Base-by-base conservation (phyloP, 306 rosid species). In the Oemleria cerasiformis region DNA sequence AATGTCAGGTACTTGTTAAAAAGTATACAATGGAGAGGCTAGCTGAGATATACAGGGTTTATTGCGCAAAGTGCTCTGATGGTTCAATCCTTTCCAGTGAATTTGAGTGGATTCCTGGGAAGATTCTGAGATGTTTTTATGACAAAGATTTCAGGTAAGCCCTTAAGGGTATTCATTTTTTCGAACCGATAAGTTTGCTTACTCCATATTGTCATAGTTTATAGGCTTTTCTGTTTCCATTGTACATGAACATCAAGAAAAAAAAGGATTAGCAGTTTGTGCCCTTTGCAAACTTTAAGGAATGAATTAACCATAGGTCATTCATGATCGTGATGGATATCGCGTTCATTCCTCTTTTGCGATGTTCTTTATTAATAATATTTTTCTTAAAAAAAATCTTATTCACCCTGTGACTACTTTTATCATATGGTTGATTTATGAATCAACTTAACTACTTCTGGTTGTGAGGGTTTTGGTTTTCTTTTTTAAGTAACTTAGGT, bases 61-160 rank as follows among this genome's bases (percentile, higher is more conserved):
- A 78, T 74, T 89, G 96, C 65, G 58, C 87, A 86, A 88, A 83
- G 73, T 79, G 79, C 80, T 70, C 86, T 39, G 82, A 83, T 61
- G 76, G 75, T 68, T 82, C 78, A 23, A 74, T 73, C 79, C 76
- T 84, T 59, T 68, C 84, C 9, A 42, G 77, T 67, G 89, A 89
- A 44, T 95, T 79, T 77, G 81, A 83, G 68, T 95, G 99, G 99
- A 89, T 95, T 81, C 96, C 87, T 34, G 99, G 96, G 77, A 95
- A 86, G 92, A 86, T 95, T 72, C 80, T 95, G 76, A 91, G 96
- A 83, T 91, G 97, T 81, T 87, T 85, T 64, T 95, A 82, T 83
- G 97, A 95, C 84, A 95, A 88, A 87, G 97, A 95, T 88, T 95
- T 95, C 88, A 83, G 99, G 99, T 92, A 74, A 78, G 76, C 72